Evolutionary conservation across 2,329 filamentous ascomycete species (phyloP), one percentile per base, ranked within the genome.

Genomic region (Amphichorda felina): DNA sequence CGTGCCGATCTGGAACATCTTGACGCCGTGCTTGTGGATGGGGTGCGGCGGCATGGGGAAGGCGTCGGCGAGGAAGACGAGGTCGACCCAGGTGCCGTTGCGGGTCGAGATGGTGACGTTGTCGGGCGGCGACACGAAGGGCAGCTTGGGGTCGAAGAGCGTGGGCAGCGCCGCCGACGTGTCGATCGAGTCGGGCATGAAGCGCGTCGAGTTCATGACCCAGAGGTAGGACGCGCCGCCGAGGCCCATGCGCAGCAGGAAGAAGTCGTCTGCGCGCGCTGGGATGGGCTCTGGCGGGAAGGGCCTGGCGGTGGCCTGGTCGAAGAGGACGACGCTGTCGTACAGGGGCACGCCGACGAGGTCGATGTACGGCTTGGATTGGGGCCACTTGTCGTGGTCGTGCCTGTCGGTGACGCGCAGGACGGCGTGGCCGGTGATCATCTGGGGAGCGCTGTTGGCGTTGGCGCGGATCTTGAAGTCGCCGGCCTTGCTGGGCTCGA

Each of bases 11-110:
- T 66, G 53, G 44, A 63, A 78, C 55, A 70, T 72, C 48, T 74
- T 75, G 45, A 68, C 72, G 32, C 68, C 66, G 52, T 80, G 75
- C 56, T 78, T 78, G 61, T 80, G 75, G 34, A 80, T 70, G 0
- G 72, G 69, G 39, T 80, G 75, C 8, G 54, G 46, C 1, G 57
- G 71, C 45, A 73, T 68, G 6, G 66, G 55, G 3, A 54, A 51
- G 2, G 47, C 47, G n/a, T 51, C 48, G 2, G 66, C 54, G 21
- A 61, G 51, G 39, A 74, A 58, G 41, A 77, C 56, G n/a, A 75
- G 46, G 45, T 77, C 72, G 8, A 76, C 56, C 71, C 71, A 75
- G 2, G 63, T 59, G 41, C 56, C 51, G 38, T 65, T 59, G 17
- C 43, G 45, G 7, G 67, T 72, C 5, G 55, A 53, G 38, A 72